phyloP scores from a whole-genome alignment of 179 eudicot species.

The Carnegiea gigantea region DNA sequence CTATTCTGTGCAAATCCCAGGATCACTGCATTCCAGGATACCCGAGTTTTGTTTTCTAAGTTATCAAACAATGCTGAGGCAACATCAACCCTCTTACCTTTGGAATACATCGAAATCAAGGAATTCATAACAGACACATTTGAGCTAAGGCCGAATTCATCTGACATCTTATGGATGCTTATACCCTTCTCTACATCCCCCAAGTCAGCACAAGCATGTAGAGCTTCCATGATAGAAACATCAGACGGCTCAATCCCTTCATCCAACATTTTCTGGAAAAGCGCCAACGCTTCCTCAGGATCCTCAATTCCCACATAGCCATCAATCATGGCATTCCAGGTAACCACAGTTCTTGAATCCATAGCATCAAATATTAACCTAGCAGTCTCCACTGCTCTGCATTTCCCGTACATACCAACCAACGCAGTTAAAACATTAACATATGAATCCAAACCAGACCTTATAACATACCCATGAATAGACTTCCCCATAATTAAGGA shows the following conservation, averaged over 20 bases:
- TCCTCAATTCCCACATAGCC: conserved; percentile 57
- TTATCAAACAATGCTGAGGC: conserved; percentile 48
- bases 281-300: conserved; percentile 51
- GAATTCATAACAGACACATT: conserved; percentile 59
- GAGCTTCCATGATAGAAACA: conserved; percentile 63
- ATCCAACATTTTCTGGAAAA: conserved; percentile 59
- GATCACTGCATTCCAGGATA: conserved; percentile 80
- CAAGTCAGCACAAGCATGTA: conserved; percentile 55
- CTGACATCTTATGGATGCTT: conserved; percentile 41
- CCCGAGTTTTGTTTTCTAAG: conserved; percentile 48
- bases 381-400: conserved; percentile 48
- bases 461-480: conserved; percentile 58
- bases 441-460: conserved; percentile 46
- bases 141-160: conserved; percentile 37
- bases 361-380: conserved; percentile 53
- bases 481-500: conserved; percentile 45
- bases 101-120: conserved; percentile 71
- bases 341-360: conserved; percentile 49
- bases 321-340: conserved; percentile 78
- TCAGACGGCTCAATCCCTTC: conserved; percentile 55
- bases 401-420: conserved; percentile 69
- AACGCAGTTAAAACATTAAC: conserved; percentile 57
- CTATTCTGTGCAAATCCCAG: conserved; percentile 68
- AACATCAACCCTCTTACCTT: conserved; percentile 55
- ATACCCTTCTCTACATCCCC: conserved; percentile 53